Evolutionary conservation across 345 rosid species (phyloP), one percentile per base, ranked within the genome.

Genomic region (Streptanthus diversifolius): DNA sequence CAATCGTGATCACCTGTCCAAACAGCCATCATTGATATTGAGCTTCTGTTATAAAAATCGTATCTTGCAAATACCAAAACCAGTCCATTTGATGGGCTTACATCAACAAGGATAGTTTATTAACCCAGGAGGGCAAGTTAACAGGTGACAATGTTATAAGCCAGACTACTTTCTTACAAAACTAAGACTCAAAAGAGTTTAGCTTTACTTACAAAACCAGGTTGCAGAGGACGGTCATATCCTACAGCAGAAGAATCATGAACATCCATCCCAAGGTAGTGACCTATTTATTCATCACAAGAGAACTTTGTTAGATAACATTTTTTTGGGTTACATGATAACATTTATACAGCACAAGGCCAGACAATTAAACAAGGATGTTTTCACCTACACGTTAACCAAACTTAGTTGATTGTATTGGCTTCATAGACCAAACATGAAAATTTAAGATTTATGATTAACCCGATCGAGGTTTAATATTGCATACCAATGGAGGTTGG

Each of bases 211-310:
- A 95, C 98, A 77, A 87, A 93, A 55, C 99, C 97, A 2, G 97
- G 98, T 84, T 84, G 79, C 86, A 91, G 63, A 65, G 88, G 83
- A 63, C 88, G 84, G 60, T 90, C 90, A 40, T 84, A 90, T 79
- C 91, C 82, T 67, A 88, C 77, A 63, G 64, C 44, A 67, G 91
- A 87, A 82, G 93, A 83, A 84, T 95, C 99, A 67, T 95, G 99
- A 78, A 95, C 97, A 73, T 91, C 97, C 96, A 95, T 89, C 73
- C 99, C 99, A 8, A 93, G 87, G 82, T 88, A 93, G 80, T 93
- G 98, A 80, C 99, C 99, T 91, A 79, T 39, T 60, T 51, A 81
- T 64, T 27, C 64, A 71, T 58, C 71, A 75, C 43, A 75, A 74
- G 51, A 73, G 0, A 70, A 55, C 24, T 29, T 22, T 54, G 52